Base-by-base conservation (phyloP, 345 rosid species). In the Toxicodendron radicans region DNA sequence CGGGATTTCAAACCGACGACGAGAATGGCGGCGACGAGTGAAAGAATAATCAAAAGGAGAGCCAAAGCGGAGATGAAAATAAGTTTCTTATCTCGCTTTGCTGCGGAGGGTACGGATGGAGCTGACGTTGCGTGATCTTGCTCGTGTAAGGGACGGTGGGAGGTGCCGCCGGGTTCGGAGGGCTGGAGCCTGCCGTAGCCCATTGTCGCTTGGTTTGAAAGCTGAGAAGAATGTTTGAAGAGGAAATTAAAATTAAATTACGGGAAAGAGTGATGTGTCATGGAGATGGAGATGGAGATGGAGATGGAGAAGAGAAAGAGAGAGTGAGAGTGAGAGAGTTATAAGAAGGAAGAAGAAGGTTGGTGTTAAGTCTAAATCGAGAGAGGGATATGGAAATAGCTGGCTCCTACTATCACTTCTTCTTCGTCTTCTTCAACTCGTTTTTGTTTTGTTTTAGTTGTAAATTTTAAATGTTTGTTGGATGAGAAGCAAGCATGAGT, bases 181-280 rank as follows among this genome's bases (percentile, higher is more conserved):
- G 62, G 81, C 30, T 79, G 82, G 74, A 89, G 90, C 75, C 85
- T 80, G 74, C 80, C 92, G 75, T 80, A 83, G 3, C 84, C 91
- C 97, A 87, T 88, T 64, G 51, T 30, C 3, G n/a, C 64, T 7
- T 68, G 13, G 32, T 64, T 21, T 0, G 0, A 43, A 3, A 56
- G 41, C 1, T 24, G 63, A 11, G 21, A 49, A 13, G 45, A 59
- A 41, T 41, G 17, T 30, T 51, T 0, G 17, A 16, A 51, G 4
- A 0, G 5, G 18, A 51, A 14, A 16, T 0, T 16, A 51, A 51
- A 3, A 2, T 51, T 13, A 38, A 38, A 38, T 5, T 5, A 38
- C 10, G 43, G 43, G 8, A 7, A 38, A 38, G 43, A 38, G 43
- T 38, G 43, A 38, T 9, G 43, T 38, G 43, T 38, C 43, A 38